Conservation (phyloP, 305 asterid species). For the Coffea humblotiana region DNA sequence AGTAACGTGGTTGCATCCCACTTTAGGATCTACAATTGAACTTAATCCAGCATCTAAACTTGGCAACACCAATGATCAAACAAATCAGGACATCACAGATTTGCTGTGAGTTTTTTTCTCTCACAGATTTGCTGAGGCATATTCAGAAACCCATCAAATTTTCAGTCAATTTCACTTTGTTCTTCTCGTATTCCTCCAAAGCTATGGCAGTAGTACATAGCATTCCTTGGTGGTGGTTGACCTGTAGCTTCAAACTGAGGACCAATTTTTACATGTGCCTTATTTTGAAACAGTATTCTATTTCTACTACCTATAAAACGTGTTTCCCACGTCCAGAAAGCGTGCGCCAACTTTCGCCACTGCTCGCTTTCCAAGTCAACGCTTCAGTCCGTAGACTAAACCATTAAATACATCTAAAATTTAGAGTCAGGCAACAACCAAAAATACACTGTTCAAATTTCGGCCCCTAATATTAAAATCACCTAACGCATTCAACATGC, state of each 20-base stretch:
- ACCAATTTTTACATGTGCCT: neutral
- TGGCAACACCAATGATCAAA: neutral
- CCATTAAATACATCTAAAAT: neutral
- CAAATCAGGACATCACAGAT: neutral
- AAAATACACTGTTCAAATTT: slow-evolving; percentile 7
- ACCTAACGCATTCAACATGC: neutral
- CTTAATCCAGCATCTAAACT: neutral
- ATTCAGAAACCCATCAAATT: neutral
- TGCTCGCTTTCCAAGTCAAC: neutral
- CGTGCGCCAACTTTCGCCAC: neutral
- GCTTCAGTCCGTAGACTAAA: slow-evolving; percentile 7
- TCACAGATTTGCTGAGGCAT: neutral
- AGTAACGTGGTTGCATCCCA: neutral
- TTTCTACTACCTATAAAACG: neutral
- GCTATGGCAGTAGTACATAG: neutral
- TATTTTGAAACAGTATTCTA: neutral
- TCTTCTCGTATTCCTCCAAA: neutral
- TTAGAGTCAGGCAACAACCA: neutral
- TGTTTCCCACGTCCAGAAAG: slow-evolving; percentile 1
- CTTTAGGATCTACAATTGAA: neutral
- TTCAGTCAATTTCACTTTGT: neutral
- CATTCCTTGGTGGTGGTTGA: neutral
- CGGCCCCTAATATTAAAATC: slow-evolving; percentile 8
- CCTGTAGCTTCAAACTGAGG: neutral
- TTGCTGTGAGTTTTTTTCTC: neutral